Evolutionary conservation across 129 eudicot genomes (phyloP).

Genomic region (Gnaphalium uliginosum): DNA sequence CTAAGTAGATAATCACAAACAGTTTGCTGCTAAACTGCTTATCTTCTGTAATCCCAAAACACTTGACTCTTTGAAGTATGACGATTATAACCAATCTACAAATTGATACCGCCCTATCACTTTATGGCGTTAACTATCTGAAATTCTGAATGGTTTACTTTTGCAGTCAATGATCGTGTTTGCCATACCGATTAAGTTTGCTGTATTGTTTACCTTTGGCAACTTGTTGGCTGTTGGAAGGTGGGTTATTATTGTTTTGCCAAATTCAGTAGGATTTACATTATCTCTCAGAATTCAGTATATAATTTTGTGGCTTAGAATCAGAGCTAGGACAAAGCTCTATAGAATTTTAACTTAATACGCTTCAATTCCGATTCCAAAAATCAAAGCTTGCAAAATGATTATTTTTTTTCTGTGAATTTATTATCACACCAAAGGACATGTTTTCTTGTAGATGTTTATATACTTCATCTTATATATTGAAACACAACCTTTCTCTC

Average conservation of each 20-base stretch:
- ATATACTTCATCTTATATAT: background rate
- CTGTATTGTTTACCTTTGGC: constrained; percentile 84
- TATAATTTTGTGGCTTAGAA: background rate
- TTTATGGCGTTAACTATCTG: constrained; percentile 17
- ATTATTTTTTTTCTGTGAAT: background rate
- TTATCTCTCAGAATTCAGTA: background rate
- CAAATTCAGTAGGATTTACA: background rate
- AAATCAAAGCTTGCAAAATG: background rate
- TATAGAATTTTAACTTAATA: background rate
- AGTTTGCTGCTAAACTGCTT: background rate
- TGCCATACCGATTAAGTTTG: constrained; percentile 88
- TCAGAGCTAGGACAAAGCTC: background rate
- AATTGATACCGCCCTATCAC: background rate
- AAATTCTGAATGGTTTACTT: background rate
- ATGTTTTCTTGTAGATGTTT: background rate
- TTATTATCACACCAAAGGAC: background rate
- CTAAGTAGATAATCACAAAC: background rate
- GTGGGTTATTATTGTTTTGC: constrained; percentile 35
- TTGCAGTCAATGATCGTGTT: constrained; percentile 84
- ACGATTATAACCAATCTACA: background rate
- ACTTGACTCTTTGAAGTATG: background rate
- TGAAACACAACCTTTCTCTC: background rate
- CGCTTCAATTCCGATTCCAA: background rate
- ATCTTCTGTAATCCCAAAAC: background rate
- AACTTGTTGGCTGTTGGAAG: constrained; percentile 94